Evolutionary conservation across 495 filamentous ascomycete species (phyloP).

Genomic region (Neurospora sp.): DNA sequence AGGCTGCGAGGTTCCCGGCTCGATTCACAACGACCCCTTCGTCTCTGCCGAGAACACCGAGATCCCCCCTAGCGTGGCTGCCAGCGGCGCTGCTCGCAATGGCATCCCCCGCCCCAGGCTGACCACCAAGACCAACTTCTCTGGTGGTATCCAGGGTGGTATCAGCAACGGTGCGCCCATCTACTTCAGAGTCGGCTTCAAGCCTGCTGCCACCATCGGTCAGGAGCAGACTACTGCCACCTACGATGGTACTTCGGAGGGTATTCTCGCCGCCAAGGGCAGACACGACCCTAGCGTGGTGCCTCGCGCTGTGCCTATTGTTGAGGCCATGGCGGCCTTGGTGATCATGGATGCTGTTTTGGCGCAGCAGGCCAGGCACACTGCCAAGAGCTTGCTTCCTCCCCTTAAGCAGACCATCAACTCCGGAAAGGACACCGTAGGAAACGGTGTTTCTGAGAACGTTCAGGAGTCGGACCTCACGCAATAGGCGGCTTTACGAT

Average conservation of each 20-base stretch:
- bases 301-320: constrained; percentile 87
- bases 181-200: constrained; percentile 95
- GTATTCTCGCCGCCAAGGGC: constrained; percentile 84
- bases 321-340: constrained; percentile 90
- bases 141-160: constrained; percentile 91
- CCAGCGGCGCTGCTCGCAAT: constrained; percentile 24
- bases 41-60: constrained; percentile 40
- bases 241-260: constrained; percentile 61
- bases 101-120: constrained; percentile 43
- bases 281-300: constrained; percentile 95
- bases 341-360: constrained; percentile 88
- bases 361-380: constrained; percentile 68
- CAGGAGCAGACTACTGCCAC: constrained; percentile 79
- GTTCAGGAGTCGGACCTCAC: not conserved
- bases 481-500: not conserved
- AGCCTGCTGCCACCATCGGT: constrained; percentile 90
- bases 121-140: constrained; percentile 92
- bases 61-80: constrained; percentile 22
- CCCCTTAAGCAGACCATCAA: constrained; percentile 30
- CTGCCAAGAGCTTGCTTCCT: constrained; percentile 43
- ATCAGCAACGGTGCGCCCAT: constrained; percentile 92
- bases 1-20: constrained; percentile 80
- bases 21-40: constrained; percentile 90
- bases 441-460: constrained; percentile 21
- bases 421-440: constrained; percentile 10